These are phyloP conservation scores for Annulohypoxylon truncatum DNA, from an alignment of 2,329 filamentous ascomycete genomes.

Conservation along the genomic window DNA sequence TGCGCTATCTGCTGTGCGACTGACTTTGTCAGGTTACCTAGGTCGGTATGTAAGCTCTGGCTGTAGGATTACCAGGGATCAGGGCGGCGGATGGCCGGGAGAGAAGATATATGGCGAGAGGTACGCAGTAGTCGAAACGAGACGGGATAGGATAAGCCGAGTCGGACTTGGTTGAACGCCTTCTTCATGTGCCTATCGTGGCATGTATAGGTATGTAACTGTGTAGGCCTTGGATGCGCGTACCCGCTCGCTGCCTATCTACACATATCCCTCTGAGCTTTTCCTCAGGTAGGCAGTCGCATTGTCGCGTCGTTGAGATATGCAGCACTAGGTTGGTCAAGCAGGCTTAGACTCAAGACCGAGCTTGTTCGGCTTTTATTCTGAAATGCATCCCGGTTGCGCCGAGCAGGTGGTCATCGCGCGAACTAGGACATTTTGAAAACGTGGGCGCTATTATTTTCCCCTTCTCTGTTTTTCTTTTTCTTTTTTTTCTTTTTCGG, in stretches of 20 bases:
- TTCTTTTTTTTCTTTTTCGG: slow-evolving; percentile 11
- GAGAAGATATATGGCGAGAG: background rate
- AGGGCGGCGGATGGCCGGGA: background rate
- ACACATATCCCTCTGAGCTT: background rate
- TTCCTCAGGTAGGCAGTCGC: background rate
- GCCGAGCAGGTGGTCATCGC: too few species aligned
- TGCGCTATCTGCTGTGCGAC: background rate
- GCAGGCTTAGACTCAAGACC: background rate
- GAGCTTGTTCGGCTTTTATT: background rate
- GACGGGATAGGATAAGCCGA: background rate
- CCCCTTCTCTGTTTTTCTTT: too few species aligned
- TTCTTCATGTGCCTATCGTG: background rate
- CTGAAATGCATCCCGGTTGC: background rate
- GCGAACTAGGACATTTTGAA: background rate
- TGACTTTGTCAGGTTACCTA: background rate
- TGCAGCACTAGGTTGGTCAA: background rate
- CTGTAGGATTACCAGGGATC: background rate
- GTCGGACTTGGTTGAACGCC: background rate
- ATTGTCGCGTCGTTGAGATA: background rate
- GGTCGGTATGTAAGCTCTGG: background rate
- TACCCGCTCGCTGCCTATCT: background rate
- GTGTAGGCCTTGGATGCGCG: background rate
- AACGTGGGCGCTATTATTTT: too few species aligned
- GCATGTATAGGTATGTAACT: background rate
- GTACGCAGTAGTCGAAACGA: background rate